phyloP scores from a whole-genome alignment of 75 land plant species.

The Pinus tabuliformis region DNA sequence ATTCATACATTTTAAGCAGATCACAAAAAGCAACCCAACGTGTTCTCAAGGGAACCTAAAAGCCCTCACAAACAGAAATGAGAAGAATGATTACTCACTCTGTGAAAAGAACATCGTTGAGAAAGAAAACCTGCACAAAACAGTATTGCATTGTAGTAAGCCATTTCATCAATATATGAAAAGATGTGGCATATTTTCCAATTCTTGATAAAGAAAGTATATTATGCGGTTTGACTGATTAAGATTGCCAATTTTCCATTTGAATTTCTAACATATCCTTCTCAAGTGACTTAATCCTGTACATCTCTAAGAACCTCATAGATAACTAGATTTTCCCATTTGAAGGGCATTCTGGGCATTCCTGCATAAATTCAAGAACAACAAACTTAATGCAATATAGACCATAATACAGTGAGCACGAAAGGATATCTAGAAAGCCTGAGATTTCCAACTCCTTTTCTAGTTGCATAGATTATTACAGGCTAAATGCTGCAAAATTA shows the following conservation, averaged over 20 bases:
- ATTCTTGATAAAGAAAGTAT: not conserved
- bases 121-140: constrained; percentile 80
- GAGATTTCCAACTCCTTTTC: not conserved
- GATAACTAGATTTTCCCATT: not conserved
- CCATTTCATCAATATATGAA: not conserved
- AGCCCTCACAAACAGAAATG: not conserved
- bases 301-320: too few relatives aligned
- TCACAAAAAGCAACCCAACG: not conserved
- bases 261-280: not conserved
- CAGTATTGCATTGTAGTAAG: not conserved
- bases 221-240: not conserved
- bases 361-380: not conserved
- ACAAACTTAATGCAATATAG: not conserved
- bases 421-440: not conserved
- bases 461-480: too few relatives aligned
- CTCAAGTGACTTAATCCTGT: not conserved
- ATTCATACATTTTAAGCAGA: constrained; percentile 5
- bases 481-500: too few relatives aligned
- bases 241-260: not conserved
- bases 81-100: constrained; percentile 48
- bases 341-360: not conserved
- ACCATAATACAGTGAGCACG: not conserved
- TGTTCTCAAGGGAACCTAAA: constrained; percentile 5
- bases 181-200: not conserved
- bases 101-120: constrained; percentile 88